Percentiles rank a stretch among this genome's conserved stretches.
phyloP scores from a whole-genome alignment of 225 moss, liverwort and hornwort species.

The Climacium dendroides region DNA sequence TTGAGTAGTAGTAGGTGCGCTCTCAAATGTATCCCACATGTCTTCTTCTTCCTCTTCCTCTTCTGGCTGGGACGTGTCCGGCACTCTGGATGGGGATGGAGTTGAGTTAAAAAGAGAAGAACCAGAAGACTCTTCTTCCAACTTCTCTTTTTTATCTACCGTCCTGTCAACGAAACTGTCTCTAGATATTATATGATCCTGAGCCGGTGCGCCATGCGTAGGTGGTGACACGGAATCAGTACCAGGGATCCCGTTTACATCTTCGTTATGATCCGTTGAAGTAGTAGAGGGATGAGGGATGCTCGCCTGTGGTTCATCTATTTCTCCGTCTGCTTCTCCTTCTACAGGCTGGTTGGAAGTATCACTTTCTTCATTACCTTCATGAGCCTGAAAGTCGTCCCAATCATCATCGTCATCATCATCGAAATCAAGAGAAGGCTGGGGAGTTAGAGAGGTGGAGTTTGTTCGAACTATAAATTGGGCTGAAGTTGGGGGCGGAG shows the following conservation, averaged over 20 bases:
- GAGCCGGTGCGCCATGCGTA: neutral
- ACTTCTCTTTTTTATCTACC: neutral
- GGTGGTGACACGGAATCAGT: neutral
- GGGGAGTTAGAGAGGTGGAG: slow-evolving; percentile 21
- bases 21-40: slow-evolving; percentile 45
- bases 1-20: slow-evolving; percentile 16
- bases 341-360: slow-evolving; percentile 4
- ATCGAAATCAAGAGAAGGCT: slow-evolving; percentile 39
- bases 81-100: slow-evolving; percentile 20
- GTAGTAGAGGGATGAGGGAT: slow-evolving; percentile 10
- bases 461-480: slow-evolving; percentile 34
- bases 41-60: slow-evolving; percentile 20
- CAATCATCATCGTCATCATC: slow-evolving; percentile 74
- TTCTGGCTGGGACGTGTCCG: slow-evolving; percentile 7
- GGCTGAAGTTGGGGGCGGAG: slow-evolving; percentile 48
- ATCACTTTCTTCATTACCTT: slow-evolving; percentile 16
- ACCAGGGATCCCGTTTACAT: neutral
- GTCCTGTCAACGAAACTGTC: slow-evolving; percentile 4
- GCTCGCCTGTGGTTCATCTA: slow-evolving; percentile 12
- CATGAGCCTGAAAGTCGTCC: slow-evolving; percentile 92
- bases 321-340: slow-evolving; percentile 3
- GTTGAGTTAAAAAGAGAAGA: slow-evolving; percentile 12
- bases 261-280: slow-evolving; percentile 9
- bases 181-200: slow-evolving; percentile 4
- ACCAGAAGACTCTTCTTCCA: slow-evolving; percentile 3